Percentiles rank a stretch among this genome's conserved stretches.
Evolutionary conservation across 2,329 filamentous ascomycete genomes (phyloP).

Genomic region (Apiospora koreana): DNA sequence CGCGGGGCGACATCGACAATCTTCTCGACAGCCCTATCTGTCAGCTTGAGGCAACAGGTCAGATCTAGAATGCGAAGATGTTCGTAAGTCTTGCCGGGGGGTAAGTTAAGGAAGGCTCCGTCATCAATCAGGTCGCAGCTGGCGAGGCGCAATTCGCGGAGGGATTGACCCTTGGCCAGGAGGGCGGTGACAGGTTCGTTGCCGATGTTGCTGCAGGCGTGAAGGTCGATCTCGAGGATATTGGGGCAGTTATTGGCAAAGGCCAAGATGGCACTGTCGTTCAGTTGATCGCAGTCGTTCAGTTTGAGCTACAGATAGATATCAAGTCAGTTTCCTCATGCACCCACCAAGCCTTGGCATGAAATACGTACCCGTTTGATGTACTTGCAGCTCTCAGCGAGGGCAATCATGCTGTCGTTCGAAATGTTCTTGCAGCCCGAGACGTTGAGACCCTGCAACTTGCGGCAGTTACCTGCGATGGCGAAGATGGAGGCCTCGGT

Average conservation of each 20-base stretch:
- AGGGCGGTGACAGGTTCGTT: constrained; percentile 83
- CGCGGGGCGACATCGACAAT: constrained; percentile 86
- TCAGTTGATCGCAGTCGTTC: constrained; percentile 86
- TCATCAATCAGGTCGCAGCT: constrained; percentile 86
- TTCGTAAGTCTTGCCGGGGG: constrained; percentile 71
- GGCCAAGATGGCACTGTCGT: constrained; percentile 77
- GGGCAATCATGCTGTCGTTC: constrained; percentile 77
- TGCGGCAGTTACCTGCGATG: constrained; percentile 78
- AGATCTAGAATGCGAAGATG: constrained; percentile 91
- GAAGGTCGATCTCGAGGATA: constrained; percentile 93
- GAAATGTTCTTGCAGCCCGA: constrained; percentile 83
- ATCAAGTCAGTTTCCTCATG: not conserved
- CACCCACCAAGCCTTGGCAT: not conserved
- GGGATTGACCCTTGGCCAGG: constrained; percentile 73
- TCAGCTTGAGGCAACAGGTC: constrained; percentile 82
- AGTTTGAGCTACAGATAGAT: constrained; percentile 72
- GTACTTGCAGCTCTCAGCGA: constrained; percentile 81
- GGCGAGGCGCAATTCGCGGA: constrained; percentile 88
- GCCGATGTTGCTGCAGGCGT: constrained; percentile 79
- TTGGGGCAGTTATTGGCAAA: constrained; percentile 89
- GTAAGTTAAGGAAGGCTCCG: constrained; percentile 80
- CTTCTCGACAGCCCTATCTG: constrained; percentile 83
- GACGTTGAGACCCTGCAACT: constrained; percentile 90
- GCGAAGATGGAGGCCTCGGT: constrained; percentile 78
- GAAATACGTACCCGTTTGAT: constrained; percentile 73